These are phyloP conservation scores for Hericium coralloides DNA, from an alignment of 768 basidiomycete genomes.

Conservation along the genomic window DNA sequence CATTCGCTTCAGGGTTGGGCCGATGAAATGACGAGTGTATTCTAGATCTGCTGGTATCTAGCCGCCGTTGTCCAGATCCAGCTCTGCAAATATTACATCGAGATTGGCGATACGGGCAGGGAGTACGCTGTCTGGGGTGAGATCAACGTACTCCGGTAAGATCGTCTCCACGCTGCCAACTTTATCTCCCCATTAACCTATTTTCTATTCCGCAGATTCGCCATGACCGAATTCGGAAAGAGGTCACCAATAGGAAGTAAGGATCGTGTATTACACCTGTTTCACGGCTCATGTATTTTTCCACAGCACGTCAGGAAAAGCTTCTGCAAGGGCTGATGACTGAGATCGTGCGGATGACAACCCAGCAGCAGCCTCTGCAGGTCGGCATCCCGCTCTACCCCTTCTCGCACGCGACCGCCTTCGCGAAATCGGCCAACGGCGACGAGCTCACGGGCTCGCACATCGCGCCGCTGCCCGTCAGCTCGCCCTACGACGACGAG, in stretches of 20 bases:
- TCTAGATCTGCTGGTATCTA: constrained; percentile 84
- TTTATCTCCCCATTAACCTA: background rate
- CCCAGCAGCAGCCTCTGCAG: constrained; percentile 70
- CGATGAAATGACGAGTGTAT: background rate
- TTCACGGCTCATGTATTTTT: background rate
- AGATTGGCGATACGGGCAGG: constrained; percentile 61
- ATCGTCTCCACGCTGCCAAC: background rate
- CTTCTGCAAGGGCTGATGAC: constrained; percentile 77
- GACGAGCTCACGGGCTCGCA: constrained; percentile 19
- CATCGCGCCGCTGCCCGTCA: constrained; percentile 31
- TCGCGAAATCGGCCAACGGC: constrained; percentile 38
- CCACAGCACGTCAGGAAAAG: constrained; percentile 70
- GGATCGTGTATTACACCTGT: constrained; percentile 18
- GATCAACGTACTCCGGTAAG: constrained; percentile 73
- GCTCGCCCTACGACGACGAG: constrained; percentile 26
- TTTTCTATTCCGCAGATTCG: constrained; percentile 48
- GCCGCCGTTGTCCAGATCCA: constrained; percentile 84
- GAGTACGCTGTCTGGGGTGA: constrained; percentile 83
- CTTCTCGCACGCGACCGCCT: constrained; percentile 63
- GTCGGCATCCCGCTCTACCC: constrained; percentile 76
- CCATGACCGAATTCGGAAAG: constrained; percentile 75
- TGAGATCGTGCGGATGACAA: constrained; percentile 77
- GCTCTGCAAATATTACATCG: constrained; percentile 79
- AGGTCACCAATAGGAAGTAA: constrained; percentile 78
- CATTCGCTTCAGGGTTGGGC: background rate